These are phyloP conservation scores for Phytophthora europaea DNA, from an alignment of 352 stramenopile genomes.

Conservation along the genomic window DNA sequence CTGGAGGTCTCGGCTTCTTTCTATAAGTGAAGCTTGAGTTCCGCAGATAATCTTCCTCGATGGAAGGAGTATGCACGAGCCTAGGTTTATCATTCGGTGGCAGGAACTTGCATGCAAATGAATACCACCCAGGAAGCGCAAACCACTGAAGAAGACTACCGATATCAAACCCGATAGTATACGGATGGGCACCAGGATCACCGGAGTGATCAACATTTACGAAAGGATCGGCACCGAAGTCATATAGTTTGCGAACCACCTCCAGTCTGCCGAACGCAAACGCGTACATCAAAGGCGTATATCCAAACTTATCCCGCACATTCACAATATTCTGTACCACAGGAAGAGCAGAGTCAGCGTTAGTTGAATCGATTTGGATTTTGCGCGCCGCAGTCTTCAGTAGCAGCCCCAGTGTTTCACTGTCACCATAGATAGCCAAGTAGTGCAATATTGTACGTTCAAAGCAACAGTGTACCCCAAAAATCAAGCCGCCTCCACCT, in stretches of 20 bases:
- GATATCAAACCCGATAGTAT: constrained; percentile 60
- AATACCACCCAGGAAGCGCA: constrained; percentile 70
- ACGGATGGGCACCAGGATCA: constrained; percentile 57
- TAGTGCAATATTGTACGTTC: constrained; percentile 63
- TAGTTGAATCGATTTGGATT: neutral
- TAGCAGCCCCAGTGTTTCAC: constrained; percentile 35
- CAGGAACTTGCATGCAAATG: constrained; percentile 40
- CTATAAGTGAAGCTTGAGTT: constrained; percentile 57
- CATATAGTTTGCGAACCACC: constrained; percentile 39
- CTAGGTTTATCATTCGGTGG: constrained; percentile 35
- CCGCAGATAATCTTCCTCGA: constrained; percentile 44
- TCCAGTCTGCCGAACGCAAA: constrained; percentile 59
- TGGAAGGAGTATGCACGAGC: constrained; percentile 35
- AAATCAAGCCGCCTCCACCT: neutral
- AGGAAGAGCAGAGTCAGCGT: neutral
- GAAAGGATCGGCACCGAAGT: constrained; percentile 45
- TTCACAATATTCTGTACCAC: constrained; percentile 32
- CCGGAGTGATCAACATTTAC: constrained; percentile 54
- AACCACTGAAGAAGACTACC: constrained; percentile 58
- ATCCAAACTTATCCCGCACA: constrained; percentile 47
- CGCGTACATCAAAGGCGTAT: constrained; percentile 64
- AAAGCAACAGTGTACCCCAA: constrained; percentile 32
- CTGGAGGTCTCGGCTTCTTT: constrained; percentile 25
- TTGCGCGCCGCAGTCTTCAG: constrained; percentile 6
- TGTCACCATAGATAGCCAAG: constrained; percentile 52